A percentile compares a stretch with the other conserved stretches of the same genome.
Conservation (phyloP, 495 filamentous ascomycete species). For the Gamarada debralockiae region DNA sequence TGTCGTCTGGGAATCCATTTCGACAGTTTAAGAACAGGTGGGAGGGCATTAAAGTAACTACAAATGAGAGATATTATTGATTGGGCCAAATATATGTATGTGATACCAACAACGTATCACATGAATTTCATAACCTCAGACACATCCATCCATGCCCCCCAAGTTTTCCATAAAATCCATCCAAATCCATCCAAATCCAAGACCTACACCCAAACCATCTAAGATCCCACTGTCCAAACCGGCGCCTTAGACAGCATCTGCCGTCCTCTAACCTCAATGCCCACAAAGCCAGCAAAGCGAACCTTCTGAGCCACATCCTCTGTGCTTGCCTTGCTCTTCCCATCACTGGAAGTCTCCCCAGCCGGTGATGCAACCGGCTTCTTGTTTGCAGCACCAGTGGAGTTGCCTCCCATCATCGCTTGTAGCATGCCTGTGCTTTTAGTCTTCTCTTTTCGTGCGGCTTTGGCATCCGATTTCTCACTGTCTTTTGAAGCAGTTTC, state of each 20-base stretch:
- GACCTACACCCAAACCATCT: too few relatives aligned
- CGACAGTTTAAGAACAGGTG: too few relatives aligned
- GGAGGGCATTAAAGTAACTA: too few relatives aligned
- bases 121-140: too few relatives aligned
- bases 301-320: slow-evolving; percentile 52
- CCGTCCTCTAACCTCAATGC: slow-evolving; percentile 77
- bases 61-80: too few relatives aligned
- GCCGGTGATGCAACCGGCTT: slow-evolving; percentile 22
- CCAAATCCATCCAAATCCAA: too few relatives aligned
- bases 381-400: slow-evolving; percentile 13
- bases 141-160: too few relatives aligned
- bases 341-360: slow-evolving; percentile 18
- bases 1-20: too few relatives aligned
- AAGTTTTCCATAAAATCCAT: too few relatives aligned
- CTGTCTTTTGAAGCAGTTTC: slow-evolving; percentile 25
- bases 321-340: slow-evolving; percentile 16
- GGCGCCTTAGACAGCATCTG: slow-evolving; percentile 86
- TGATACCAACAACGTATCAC: too few relatives aligned
- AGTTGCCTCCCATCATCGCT: slow-evolving; percentile 28
- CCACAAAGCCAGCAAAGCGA: slow-evolving; percentile 80
- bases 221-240: slow-evolving; percentile 57
- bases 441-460: slow-evolving; percentile 37
- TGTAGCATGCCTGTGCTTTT: slow-evolving; percentile 27
- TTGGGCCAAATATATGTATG: too few relatives aligned
- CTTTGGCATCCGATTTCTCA: slow-evolving; percentile 29